A percentile compares a stretch with the other conserved stretches of the same genome.
Evolutionary conservation across 129 eudicot genomes (phyloP).

Genomic region (Logfia minima): DNA sequence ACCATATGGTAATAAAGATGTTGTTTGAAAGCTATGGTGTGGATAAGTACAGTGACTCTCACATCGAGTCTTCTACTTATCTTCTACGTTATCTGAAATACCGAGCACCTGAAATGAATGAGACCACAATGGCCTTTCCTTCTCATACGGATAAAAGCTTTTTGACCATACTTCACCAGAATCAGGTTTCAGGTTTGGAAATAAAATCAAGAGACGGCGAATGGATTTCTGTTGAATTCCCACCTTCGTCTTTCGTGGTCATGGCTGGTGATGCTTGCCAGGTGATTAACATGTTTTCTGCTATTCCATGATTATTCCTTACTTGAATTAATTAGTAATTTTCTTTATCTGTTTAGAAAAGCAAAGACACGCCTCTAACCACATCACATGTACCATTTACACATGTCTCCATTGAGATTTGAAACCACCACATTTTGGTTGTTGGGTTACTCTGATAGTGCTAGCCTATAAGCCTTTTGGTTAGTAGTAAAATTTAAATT

Average conservation of each 20-base stretch:
- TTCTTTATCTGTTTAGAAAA: background rate
- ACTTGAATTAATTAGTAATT: background rate
- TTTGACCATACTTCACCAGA: constrained; percentile 70
- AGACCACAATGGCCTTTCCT: constrained; percentile 71
- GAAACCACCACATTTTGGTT: no score
- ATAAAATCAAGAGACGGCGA: constrained; percentile 49
- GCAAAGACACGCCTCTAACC: no score
- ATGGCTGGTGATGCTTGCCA: constrained; percentile 85
- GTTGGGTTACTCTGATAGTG: no score
- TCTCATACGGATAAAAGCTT: constrained; percentile 78
- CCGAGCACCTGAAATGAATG: constrained; percentile 55
- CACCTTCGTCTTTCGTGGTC: constrained; percentile 62
- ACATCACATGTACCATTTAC: no score
- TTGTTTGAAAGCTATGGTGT: constrained; percentile 69
- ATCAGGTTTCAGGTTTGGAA: constrained; percentile 72
- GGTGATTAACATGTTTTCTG: constrained; percentile 37
- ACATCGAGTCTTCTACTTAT: constrained; percentile 55
- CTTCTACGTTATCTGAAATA: constrained; percentile 69
- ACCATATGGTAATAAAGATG: constrained; percentile 45
- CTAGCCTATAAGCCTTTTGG: no score
- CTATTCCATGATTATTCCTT: background rate
- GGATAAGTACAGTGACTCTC: constrained; percentile 39
- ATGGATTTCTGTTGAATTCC: constrained; percentile 61
- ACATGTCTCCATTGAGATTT: no score
- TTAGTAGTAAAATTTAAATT: background rate